These are phyloP conservation scores for Tolypocladium tundrense DNA, from an alignment of 2,329 filamentous ascomycete genomes.

Conservation along the genomic window DNA sequence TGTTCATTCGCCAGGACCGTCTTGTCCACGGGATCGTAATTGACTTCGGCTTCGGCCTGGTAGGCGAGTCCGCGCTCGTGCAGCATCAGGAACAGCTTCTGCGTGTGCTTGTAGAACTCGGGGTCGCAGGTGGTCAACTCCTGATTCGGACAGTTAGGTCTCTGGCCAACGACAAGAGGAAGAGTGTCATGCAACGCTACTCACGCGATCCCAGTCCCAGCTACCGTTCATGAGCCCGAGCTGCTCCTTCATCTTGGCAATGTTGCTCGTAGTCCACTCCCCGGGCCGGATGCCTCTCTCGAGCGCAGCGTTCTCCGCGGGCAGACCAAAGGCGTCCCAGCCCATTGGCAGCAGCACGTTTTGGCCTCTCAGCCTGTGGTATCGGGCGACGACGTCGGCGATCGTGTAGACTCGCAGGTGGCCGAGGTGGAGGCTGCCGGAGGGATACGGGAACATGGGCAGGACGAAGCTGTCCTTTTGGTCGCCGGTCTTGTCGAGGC, in stretches of 20 bases:
- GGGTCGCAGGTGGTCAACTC: conserved; percentile 79
- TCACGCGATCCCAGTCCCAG: conserved; percentile 75
- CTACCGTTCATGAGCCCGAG: conserved; percentile 66
- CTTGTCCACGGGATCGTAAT: conserved; percentile 82
- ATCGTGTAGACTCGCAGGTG: conserved; percentile 87
- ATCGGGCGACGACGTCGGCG: conserved; percentile 74
- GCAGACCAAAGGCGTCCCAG: conserved; percentile 87
- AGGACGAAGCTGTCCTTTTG: conserved; percentile 55
- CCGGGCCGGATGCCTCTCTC: conserved; percentile 70
- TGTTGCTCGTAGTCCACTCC: conserved; percentile 72
- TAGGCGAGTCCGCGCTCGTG: conserved; percentile 68
- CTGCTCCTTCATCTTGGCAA: conserved; percentile 76
- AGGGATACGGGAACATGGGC: conserved; percentile 91
- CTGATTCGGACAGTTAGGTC: conserved; percentile 29
- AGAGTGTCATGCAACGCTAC: conserved; percentile 13
- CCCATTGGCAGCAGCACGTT: conserved; percentile 82
- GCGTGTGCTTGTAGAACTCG: conserved; percentile 81
- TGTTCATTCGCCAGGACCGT: conserved; percentile 90
- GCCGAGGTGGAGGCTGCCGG: conserved; percentile 75
- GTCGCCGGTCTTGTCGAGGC: conserved; percentile 6
- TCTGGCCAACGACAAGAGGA: not conserved
- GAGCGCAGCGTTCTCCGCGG: conserved; percentile 84
- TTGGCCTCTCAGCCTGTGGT: conserved; percentile 61
- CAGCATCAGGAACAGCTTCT: conserved; percentile 72
- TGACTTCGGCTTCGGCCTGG: conserved; percentile 73